A percentile compares a stretch with the other conserved stretches of the same genome.
phyloP scores from a whole-genome alignment of 164 flowering plant genomes.

The Tetracentron sinense region DNA sequence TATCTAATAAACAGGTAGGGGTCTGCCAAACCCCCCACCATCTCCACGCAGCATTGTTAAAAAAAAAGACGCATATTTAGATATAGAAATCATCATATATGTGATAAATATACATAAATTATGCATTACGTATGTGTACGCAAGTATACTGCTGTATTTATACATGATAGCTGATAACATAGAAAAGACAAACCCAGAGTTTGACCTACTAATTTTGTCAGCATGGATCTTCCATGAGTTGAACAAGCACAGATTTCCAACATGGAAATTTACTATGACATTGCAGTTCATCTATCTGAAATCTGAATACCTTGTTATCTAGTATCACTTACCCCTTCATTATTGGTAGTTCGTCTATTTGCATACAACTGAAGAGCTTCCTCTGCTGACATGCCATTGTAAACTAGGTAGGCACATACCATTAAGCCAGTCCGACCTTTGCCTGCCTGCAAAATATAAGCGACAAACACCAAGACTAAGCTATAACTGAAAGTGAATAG shows the following conservation, averaged over 20 bases:
- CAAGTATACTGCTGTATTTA: too few species aligned
- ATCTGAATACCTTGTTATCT: too few species aligned
- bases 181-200: background rate
- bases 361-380: slow-evolving; percentile 78
- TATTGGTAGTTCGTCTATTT: slow-evolving; percentile 62
- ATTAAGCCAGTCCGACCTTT: slow-evolving; percentile 90
- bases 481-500: background rate
- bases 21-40: too few species aligned
- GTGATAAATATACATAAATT: too few species aligned
- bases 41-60: too few species aligned
- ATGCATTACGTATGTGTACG: too few species aligned
- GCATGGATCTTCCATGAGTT: background rate
- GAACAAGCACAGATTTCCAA: background rate
- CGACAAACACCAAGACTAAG: slow-evolving; percentile 2
- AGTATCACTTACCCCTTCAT: slow-evolving; percentile 63
- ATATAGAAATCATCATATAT: too few species aligned
- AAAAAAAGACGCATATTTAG: too few species aligned
- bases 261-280: background rate
- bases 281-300: background rate
- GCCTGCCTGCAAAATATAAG: slow-evolving; percentile 64
- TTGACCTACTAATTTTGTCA: background rate
- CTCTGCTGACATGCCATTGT: slow-evolving; percentile 67
- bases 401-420: slow-evolving; percentile 76
- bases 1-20: too few species aligned
- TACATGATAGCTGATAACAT: background rate